phyloP scores from a whole-genome alignment of 208 protist genomes.

The Crithidia brevicula region DNA sequence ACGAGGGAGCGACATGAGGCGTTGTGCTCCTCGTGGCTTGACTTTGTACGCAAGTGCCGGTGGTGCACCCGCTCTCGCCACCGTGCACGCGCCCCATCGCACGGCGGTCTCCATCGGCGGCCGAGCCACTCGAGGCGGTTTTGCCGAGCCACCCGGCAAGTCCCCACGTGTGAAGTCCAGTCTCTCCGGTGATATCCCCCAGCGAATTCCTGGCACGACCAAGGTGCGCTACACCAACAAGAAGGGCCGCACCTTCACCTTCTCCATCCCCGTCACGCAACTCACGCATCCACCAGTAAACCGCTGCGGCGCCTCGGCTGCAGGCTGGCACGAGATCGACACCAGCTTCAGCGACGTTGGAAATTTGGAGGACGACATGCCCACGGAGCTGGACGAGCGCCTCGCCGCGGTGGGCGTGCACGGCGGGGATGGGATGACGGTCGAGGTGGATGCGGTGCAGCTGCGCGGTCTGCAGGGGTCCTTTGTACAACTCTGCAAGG shows the following conservation, averaged over 20 bases:
- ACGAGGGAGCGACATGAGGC: not conserved
- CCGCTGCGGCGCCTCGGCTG: constrained; percentile 35
- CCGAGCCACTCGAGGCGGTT: constrained; percentile 37
- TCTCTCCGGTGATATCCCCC: constrained; percentile 32
- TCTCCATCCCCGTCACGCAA: constrained; percentile 77
- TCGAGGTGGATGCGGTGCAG: constrained; percentile 26
- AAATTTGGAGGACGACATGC: constrained; percentile 85
- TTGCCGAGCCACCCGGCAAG: constrained; percentile 40
- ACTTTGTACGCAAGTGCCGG: not conserved
- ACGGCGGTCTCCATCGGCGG: constrained; percentile 20
- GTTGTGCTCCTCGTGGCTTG: not conserved
- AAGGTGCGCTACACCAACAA: constrained; percentile 88
- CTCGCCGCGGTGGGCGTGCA: constrained; percentile 24
- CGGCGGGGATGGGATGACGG: constrained; percentile 6
- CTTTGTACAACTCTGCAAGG: constrained; percentile 70
- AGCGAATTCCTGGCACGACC: constrained; percentile 80
- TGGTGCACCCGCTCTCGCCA: not conserved
- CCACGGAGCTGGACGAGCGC: constrained; percentile 66
- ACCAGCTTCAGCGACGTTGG: constrained; percentile 83
- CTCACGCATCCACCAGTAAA: constrained; percentile 75
- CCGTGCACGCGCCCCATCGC: not conserved
- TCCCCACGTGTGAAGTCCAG: constrained; percentile 69
- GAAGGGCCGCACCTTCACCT: constrained; percentile 82
- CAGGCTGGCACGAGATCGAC: constrained; percentile 75
- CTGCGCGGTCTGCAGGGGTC: constrained; percentile 39